These are phyloP conservation scores for Collybia nuda DNA, from an alignment of 768 basidiomycete genomes.

Conservation along the genomic window DNA sequence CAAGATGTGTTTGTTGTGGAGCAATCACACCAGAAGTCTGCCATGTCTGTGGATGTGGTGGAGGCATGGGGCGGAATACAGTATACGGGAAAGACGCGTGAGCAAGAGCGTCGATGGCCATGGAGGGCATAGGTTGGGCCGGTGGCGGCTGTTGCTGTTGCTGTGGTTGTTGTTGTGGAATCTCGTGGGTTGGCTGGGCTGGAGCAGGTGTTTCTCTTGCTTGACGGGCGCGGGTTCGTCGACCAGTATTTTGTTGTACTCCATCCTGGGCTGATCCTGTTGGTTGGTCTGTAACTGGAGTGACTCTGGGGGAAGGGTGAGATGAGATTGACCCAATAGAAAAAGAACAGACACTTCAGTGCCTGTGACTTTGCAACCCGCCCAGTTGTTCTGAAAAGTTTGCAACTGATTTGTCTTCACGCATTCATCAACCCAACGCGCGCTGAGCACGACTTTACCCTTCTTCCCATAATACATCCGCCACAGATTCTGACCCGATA, in stretches of 20 bases:
- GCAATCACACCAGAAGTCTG: constrained; percentile 60
- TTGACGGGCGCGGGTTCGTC: not conserved
- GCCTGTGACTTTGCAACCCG: constrained; percentile 78
- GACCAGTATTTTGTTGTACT: constrained; percentile 1
- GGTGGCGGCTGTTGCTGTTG: constrained; percentile 18
- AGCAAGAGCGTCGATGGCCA: constrained; percentile 28
- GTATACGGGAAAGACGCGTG: constrained; percentile 37
- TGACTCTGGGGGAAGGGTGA: constrained; percentile 8
- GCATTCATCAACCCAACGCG: constrained; percentile 78
- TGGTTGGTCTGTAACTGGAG: constrained; percentile 16
- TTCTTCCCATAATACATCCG: constrained; percentile 80
- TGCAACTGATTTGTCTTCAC: constrained; percentile 67
- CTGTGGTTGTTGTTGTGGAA: constrained; percentile 9
- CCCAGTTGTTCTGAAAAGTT: constrained; percentile 77
- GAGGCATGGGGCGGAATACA: constrained; percentile 42
- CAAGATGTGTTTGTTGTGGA: constrained; percentile 64
- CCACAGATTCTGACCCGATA: constrained; percentile 79
- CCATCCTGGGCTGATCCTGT: constrained; percentile 10
- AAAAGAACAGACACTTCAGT: constrained; percentile 57
- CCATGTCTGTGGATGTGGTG: constrained; percentile 63
- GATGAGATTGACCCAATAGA: not conserved
- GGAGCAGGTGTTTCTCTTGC: not conserved
- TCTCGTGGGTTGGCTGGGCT: constrained; percentile 2
- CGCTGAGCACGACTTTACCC: constrained; percentile 72
- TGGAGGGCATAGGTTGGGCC: constrained; percentile 19